Evolutionary conservation across 2,329 filamentous ascomycete genomes (phyloP).

Genomic region (Epichloe sibirici): DNA sequence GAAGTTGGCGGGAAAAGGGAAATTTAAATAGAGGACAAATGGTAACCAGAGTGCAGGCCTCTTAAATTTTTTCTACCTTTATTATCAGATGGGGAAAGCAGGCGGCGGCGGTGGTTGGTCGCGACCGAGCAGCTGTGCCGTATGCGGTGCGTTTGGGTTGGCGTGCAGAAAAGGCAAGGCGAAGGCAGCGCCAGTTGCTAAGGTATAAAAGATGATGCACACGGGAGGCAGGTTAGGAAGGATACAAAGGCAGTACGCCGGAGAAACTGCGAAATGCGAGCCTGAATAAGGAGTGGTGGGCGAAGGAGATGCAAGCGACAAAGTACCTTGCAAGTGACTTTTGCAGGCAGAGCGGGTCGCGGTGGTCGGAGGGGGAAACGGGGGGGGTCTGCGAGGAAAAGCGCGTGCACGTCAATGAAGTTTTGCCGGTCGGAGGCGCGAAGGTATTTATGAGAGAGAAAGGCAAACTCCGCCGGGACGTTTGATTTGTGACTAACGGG

Average conservation of each 20-base stretch:
- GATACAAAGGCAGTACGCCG: constrained; percentile 1
- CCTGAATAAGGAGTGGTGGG: not conserved
- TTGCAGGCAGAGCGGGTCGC: constrained; percentile 8
- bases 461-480: constrained; percentile 21
- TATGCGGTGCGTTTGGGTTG: constrained; percentile 3
- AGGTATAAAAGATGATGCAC: not conserved
- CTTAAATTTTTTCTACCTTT: not conserved
- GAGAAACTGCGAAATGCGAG: constrained; percentile 1
- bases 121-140: constrained; percentile 6
- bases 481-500: constrained; percentile 27
- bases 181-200: not conserved
- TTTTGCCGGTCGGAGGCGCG: constrained; percentile 31
- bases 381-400: constrained; percentile 29
- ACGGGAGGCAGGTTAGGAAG: not conserved
- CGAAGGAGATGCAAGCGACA: not conserved
- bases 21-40: not conserved
- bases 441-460: constrained; percentile 34
- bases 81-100: not conserved
- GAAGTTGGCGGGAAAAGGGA: not conserved
- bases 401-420: constrained; percentile 34
- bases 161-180: not conserved
- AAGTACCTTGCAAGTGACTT: constrained; percentile 12
- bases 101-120: constrained; percentile 6
- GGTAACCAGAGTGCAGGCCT: not conserved
- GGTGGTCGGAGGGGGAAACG: constrained; percentile 11